Percentiles rank a stretch among this genome's conserved stretches.
Conservation (phyloP, 1,139 yeast species). For the Saccharomyces pastorianus region DNA sequence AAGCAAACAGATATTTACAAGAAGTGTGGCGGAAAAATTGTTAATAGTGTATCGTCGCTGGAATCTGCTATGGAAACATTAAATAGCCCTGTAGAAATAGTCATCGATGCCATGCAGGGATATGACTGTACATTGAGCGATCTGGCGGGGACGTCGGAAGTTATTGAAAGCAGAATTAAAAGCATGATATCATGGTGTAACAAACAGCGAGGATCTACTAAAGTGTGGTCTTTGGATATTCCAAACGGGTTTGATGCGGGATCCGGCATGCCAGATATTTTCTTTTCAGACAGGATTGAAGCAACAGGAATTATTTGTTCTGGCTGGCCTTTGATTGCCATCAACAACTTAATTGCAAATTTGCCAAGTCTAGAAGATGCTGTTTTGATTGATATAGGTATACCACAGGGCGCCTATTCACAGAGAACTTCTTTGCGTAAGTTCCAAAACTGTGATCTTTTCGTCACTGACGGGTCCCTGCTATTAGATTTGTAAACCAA, state of each 20-base stretch:
- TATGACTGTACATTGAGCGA: slow-evolving; percentile 57
- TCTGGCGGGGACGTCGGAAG: slow-evolving; percentile 20
- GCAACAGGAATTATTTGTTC: slow-evolving; percentile 47
- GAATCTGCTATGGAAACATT: slow-evolving; percentile 36
- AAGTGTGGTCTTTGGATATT: slow-evolving; percentile 64
- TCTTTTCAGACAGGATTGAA: slow-evolving; percentile 25
- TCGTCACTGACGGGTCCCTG: slow-evolving; percentile 23
- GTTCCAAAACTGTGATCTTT: slow-evolving; percentile 24
- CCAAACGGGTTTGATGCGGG: slow-evolving; percentile 85
- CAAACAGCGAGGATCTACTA: slow-evolving; percentile 38
- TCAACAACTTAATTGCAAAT: slow-evolving; percentile 42
- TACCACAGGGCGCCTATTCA: slow-evolving; percentile 39
- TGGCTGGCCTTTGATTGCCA: slow-evolving; percentile 67
- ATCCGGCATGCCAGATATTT: slow-evolving; percentile 46
- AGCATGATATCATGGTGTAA: slow-evolving; percentile 62
- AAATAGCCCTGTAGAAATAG: slow-evolving; percentile 69
- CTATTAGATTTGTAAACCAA: slow-evolving; percentile 8
- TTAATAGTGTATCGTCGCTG: slow-evolving; percentile 34
- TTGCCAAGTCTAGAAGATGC: slow-evolving; percentile 13
- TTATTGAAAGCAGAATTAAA: slow-evolving; percentile 15
- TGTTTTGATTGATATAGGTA: slow-evolving; percentile 65
- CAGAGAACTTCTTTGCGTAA: slow-evolving; percentile 28
- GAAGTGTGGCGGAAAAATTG: slow-evolving; percentile 45
- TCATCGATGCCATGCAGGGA: slow-evolving; percentile 78
- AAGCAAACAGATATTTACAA: slow-evolving; percentile 50